Conservation (phyloP, 306 rosid species). For the Luffa acutangula region DNA sequence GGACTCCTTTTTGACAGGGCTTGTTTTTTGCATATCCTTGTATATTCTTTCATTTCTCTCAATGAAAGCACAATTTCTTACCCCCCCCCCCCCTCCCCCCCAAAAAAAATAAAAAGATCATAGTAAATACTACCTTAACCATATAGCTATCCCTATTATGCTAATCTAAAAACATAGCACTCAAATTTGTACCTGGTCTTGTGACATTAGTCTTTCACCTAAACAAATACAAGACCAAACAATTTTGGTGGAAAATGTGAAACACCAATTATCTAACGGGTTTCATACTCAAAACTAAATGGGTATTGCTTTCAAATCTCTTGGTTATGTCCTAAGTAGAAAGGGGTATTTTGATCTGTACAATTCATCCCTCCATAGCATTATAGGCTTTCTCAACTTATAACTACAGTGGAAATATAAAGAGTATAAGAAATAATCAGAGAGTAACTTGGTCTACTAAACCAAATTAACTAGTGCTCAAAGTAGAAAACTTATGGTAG, state of each 20-base stretch:
- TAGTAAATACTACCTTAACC: neutral
- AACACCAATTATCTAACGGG: neutral
- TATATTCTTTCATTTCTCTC: no score
- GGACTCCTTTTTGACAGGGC: no score
- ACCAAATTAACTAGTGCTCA: neutral
- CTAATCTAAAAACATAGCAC: neutral
- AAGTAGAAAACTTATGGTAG: neutral
- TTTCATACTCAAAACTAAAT: neutral
- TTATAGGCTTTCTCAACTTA: neutral
- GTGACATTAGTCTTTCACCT: neutral
- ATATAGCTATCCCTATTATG: neutral
- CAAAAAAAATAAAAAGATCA: no score
- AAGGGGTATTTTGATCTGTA: neutral
- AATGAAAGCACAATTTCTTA: no score
- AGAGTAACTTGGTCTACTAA: neutral
- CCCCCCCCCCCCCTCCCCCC: no score
- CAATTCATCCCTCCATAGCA: neutral
- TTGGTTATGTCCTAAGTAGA: neutral
- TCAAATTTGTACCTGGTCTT: neutral
- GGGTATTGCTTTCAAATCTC: neutral
- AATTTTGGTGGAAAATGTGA: neutral
- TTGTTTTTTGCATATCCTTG: no score
- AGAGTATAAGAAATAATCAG: neutral
- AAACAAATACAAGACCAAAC: neutral
- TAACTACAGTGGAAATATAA: neutral